These are phyloP conservation scores for Leccinum incarnatum DNA, from an alignment of 768 basidiomycete genomes.

Conservation along the genomic window DNA sequence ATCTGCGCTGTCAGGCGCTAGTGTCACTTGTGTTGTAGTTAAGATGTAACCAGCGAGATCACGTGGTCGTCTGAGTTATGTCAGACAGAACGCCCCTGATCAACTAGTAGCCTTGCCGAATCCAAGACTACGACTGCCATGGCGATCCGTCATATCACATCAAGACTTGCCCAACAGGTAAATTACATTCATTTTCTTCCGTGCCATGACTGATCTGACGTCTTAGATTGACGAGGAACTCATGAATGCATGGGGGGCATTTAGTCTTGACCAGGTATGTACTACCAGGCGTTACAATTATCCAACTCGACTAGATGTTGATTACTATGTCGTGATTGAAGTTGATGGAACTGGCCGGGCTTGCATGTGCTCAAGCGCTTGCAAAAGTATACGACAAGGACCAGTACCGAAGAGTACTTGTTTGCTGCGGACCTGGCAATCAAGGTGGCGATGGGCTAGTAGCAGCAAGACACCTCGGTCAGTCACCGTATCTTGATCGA, in stretches of 20 bases:
- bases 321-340: conserved; percentile 29
- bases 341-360: conserved; percentile 96
- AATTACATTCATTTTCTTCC: not conserved
- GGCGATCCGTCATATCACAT: conserved; percentile 64
- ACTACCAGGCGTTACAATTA: not conserved
- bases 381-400: conserved; percentile 72
- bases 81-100: not conserved
- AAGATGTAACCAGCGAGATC: conserved; percentile 1
- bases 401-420: conserved; percentile 74
- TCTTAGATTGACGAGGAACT: conserved; percentile 91
- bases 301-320: not conserved
- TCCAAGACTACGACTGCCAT: conserved; percentile 29
- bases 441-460: conserved; percentile 97
- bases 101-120: not conserved
- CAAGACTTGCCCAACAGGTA: conserved; percentile 76
- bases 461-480: conserved; percentile 91
- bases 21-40: conserved; percentile 1
- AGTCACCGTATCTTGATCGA: conserved; percentile 15
- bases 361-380: conserved; percentile 88
- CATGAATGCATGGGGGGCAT: conserved; percentile 85
- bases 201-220: not conserved
- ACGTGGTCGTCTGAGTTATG: not conserved
- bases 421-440: conserved; percentile 97
- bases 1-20: not conserved
- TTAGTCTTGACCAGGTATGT: conserved; percentile 87